Base-by-base conservation (phyloP, 2,329 filamentous ascomycete species). In the Lecanicillium sp. region DNA sequence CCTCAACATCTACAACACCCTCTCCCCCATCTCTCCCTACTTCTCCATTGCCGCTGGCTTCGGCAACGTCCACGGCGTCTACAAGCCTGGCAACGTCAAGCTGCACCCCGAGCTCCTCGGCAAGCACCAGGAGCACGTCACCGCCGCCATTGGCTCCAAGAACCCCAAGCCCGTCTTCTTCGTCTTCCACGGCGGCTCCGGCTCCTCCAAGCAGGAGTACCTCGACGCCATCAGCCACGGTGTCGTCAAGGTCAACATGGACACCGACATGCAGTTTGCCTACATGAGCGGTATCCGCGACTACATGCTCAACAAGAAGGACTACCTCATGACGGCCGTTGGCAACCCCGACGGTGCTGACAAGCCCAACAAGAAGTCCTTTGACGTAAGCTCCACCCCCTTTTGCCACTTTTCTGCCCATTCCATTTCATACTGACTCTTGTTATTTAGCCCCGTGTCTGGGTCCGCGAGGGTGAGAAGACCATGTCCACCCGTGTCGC, bases 341-440 rank as follows among this genome's bases (percentile, higher is more conserved):
- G 92, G 92, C 57, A 98, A 97, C 78, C 90, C 90, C 50, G 89
- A 97, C 36, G 89, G 90, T 45, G 81, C 79, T 15, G 87, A 95
- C 72, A 97, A 97, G 84, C 90, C 92, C 60, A 98, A 98, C 81
- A 98, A 98, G 86, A 97, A 96, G 72, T 82, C 72, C 72, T 88
- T 85, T 55, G 81, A 84, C 53, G 65, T 64, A 56, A 61, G 61
- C 59, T 45, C 39, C 33, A 7, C 33, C 32, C 8, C 30, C 49
- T 43, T 15, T 17, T 10, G n/a, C n/a, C n/a, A n/a, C n/a, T n/a
- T n/a, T n/a, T n/a, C n/a, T n/a, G n/a, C n/a, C n/a, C n/a, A n/a
- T n/a, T n/a, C n/a, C n/a, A 29, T n/a, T 29, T n/a, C 17, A n/a
- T 29, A 3, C 17, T 25, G 5, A 12, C 30, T 12, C n/a, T 11